Percentiles rank a stretch among this genome's conserved stretches.
Conservation (phyloP, 1,139 yeast species). For the Saccharomyces hybrid region DNA sequence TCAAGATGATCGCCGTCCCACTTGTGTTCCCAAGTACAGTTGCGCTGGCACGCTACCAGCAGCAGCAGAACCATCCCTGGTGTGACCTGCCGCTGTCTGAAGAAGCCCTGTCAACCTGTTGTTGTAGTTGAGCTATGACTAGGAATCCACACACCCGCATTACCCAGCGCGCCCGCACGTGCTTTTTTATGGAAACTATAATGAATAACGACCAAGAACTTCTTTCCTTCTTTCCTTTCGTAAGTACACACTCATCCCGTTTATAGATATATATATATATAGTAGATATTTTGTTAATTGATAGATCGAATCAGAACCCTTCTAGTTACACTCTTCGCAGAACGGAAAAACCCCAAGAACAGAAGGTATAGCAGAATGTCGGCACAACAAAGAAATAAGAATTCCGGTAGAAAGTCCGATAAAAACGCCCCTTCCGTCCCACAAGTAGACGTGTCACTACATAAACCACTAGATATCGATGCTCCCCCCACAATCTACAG, state of each 20-base stretch:
- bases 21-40: not conserved
- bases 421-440: constrained; percentile 4
- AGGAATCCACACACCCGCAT: not conserved
- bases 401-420: not conserved
- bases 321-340: not conserved
- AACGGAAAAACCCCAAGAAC: not conserved
- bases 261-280: not conserved
- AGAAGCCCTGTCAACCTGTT: not conserved
- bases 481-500: constrained; percentile 45
- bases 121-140: not conserved
- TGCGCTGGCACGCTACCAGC: not conserved
- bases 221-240: not conserved
- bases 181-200: not conserved
- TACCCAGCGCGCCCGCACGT: constrained; percentile 1
- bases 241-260: not conserved
- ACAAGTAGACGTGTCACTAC: constrained; percentile 45
- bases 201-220: not conserved
- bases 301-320: not conserved
- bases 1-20: not conserved
- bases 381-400: not conserved
- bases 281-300: not conserved
- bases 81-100: not conserved
- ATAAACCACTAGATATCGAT: constrained; percentile 45
- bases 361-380: not conserved
- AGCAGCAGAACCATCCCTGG: not conserved